These are phyloP conservation scores for Penicillium verhagenii DNA, from an alignment of 495 filamentous ascomycete genomes.

Conservation along the genomic window DNA sequence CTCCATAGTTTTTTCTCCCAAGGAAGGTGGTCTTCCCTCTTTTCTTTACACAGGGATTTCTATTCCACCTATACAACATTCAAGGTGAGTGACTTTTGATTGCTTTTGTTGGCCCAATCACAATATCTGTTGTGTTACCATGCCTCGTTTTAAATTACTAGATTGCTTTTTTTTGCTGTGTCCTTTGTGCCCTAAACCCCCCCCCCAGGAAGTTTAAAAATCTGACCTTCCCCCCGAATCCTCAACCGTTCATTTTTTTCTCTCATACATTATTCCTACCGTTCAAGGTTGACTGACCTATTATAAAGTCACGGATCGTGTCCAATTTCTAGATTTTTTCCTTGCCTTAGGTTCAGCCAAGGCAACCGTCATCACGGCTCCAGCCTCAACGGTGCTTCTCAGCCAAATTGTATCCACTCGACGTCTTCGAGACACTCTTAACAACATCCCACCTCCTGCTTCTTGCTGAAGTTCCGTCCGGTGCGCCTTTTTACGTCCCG, in stretches of 20 bases:
- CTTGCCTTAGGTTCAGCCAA: conserved; percentile 67
- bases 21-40: not conserved
- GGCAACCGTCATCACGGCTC: conserved; percentile 68
- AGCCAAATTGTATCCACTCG: conserved; percentile 75
- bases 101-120: not conserved
- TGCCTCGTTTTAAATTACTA: conserved; percentile 14
- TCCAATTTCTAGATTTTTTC: not conserved
- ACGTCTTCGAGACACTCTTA: conserved; percentile 62
- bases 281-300: conserved; percentile 1
- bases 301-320: conserved; percentile 4
- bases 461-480: conserved; percentile 54
- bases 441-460: conserved; percentile 73
- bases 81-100: no score
- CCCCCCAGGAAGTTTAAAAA: conserved; percentile 21
- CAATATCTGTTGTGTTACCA: conserved; percentile 11
- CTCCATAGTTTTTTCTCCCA: not conserved
- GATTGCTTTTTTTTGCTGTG: not conserved
- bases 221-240: conserved; percentile 8
- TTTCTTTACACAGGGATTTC: not conserved
- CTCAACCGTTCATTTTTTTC: conserved; percentile 23
- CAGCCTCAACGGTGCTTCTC: conserved; percentile 61
- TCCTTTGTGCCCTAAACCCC: conserved; percentile 19
- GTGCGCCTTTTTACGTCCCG: conserved; percentile 50
- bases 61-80: no score
- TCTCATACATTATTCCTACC: conserved; percentile 18